phyloP scores from a whole-genome alignment of 2,329 filamentous ascomycete genomes.

The Aspergillus flavus region DNA sequence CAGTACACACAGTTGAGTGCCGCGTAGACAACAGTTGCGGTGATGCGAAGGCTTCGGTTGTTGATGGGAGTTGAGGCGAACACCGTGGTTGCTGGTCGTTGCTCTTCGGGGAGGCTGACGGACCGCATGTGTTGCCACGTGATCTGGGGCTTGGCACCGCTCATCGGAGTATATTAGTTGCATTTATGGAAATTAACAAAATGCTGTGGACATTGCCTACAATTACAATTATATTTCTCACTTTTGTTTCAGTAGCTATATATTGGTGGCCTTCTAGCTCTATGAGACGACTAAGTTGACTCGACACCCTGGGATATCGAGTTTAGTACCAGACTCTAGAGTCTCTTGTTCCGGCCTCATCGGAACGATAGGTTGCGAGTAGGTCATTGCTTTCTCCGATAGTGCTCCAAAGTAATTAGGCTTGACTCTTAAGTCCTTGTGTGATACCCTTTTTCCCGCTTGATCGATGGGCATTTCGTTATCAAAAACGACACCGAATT shows the following conservation, averaged over 20 bases:
- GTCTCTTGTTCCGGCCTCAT: constrained; percentile 5
- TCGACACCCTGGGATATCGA: constrained; percentile 38
- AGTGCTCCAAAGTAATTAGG: constrained; percentile 42
- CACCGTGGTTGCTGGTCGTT: constrained; percentile 33
- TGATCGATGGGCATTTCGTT: constrained; percentile 20
- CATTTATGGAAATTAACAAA: background rate
- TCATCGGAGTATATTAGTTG: background rate
- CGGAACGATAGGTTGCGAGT: constrained; percentile 27
- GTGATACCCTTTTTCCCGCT: background rate
- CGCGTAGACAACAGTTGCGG: constrained; percentile 29
- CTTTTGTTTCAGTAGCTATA: background rate
- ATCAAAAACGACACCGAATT: constrained; percentile 37
- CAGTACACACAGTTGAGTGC: constrained; percentile 24
- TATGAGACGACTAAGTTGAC: constrained; percentile 24
- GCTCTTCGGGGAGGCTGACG: constrained; percentile 27
- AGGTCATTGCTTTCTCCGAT: constrained; percentile 43
- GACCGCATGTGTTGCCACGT: constrained; percentile 34
- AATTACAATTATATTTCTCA: background rate
- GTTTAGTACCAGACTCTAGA: constrained; percentile 33
- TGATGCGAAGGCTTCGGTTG: constrained; percentile 33
- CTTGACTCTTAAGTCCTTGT: constrained; percentile 26
- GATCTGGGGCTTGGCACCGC: constrained; percentile 30
- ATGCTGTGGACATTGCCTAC: background rate
- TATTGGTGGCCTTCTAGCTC: background rate
- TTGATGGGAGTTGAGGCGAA: constrained; percentile 37